Percentiles rank a stretch among this genome's conserved stretches.
Conservation (phyloP, 1,139 yeast genomes). For the Lodderomyces elongisporus region DNA sequence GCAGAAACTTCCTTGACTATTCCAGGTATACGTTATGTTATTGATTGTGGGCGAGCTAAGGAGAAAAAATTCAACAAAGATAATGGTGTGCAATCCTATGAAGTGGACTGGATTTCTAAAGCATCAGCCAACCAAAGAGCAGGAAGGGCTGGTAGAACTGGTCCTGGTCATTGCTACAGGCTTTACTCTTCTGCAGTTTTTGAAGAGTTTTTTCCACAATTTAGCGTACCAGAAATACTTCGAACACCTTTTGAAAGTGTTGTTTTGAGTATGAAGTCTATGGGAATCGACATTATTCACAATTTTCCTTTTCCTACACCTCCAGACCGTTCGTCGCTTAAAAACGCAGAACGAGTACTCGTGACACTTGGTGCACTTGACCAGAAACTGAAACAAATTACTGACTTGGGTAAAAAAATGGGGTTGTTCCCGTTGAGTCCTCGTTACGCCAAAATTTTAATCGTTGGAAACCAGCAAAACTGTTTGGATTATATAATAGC, state of each 20-base stretch:
- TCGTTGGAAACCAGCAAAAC: slow-evolving; percentile 80
- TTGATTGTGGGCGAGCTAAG: slow-evolving; percentile 92
- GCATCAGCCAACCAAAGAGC: slow-evolving; percentile 95
- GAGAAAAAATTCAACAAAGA: slow-evolving; percentile 79
- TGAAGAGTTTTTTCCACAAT: slow-evolving; percentile 79
- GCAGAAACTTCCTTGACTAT: slow-evolving; percentile 97
- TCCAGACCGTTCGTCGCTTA: slow-evolving; percentile 61
- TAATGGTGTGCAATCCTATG: slow-evolving; percentile 90
- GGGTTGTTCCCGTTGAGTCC: slow-evolving; percentile 91
- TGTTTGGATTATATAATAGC: slow-evolving; percentile 87
- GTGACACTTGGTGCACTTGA: slow-evolving; percentile 77
- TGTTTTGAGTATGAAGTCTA: slow-evolving; percentile 88
- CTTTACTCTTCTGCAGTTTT: slow-evolving; percentile 92
- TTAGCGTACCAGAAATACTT: slow-evolving; percentile 82
- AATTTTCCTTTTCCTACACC: slow-evolving; percentile 98
- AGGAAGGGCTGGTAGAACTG: slow-evolving; percentile 99
- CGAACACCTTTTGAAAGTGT: slow-evolving; percentile 97
- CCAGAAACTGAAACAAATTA: slow-evolving; percentile 43
- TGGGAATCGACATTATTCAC: slow-evolving; percentile 88
- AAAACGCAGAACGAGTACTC: slow-evolving; percentile 64
- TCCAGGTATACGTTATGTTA: slow-evolving; percentile 92
- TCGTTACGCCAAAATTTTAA: slow-evolving; percentile 82
- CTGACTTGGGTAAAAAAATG: slow-evolving; percentile 82
- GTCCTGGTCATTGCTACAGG: slow-evolving; percentile 97
- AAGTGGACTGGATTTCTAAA: slow-evolving; percentile 87